Evolutionary conservation across 2,329 filamentous ascomycete species (phyloP), one percentile per base, ranked within the genome.

Genomic region (Aspergillus sclerotialis): DNA sequence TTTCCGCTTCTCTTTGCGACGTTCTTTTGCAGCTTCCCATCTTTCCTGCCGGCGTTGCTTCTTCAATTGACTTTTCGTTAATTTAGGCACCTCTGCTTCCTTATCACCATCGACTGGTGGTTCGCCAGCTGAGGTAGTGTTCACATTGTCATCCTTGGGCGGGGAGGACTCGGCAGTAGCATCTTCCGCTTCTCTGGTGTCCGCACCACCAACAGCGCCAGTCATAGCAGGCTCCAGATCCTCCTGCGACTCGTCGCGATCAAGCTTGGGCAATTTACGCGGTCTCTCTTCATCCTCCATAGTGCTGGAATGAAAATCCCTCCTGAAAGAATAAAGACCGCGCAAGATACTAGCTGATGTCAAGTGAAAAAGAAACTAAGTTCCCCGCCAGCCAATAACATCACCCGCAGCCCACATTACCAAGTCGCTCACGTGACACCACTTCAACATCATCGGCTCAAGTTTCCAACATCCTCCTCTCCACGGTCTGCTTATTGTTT

Each of bases 1-100:
- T 50, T 74, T 78, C 32, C 75, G 67, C 48, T 71, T 69, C n/a
- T 59, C 55, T 51, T 75, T 78, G 46, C 77, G 73, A 18, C 67
- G 63, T 27, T 71, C 75, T 43, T 78, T 81, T 14, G 74, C 75
- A 6, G 80, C 78, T 49, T 94, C 87, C 83, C 85, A 94, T 55
- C 76, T 69, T 53, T 84, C 72, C 43, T 78, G 72, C 36, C 78
- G 80, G 40, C 75, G 78, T 33, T 87, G 68, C 53, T 87, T 90
- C 63, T 94, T 94, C 40, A 82, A 67, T 48, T 90, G 83, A 52
- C 82, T 93, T 54, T 96, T 96, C 12, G 90, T 94, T 33, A 95
- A 46, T 24, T 60, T 42, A 9, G 49, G 45, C 6, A 43, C 33
- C 2, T 33, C 36, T 8, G 11, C 27, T 24, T 23, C 19, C 3